Evolutionary conservation across 306 rosid species (phyloP).

Genomic region (Carpinus viminea): DNA sequence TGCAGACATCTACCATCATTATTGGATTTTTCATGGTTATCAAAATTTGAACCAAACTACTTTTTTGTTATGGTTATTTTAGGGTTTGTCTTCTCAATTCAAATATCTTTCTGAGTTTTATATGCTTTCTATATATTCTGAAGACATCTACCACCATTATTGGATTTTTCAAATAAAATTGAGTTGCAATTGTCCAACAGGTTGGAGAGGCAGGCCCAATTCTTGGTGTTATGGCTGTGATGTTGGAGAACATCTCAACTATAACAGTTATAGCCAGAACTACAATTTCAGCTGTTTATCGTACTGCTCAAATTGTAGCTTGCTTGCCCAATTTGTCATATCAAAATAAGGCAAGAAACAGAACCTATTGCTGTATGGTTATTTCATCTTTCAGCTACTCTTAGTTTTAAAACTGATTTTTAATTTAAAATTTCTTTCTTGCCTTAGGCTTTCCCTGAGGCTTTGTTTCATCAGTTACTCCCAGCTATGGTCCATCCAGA

Average conservation of each 20-base stretch:
- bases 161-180: constrained; percentile 21
- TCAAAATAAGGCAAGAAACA: constrained; percentile 77
- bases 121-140: not conserved
- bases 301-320: constrained; percentile 83
- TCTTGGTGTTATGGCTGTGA: constrained; percentile 84
- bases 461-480: constrained; percentile 88
- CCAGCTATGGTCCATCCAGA: constrained; percentile 92
- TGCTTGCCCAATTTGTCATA: constrained; percentile 67
- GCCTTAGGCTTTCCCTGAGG: constrained; percentile 86
- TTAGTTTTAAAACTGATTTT: constrained; percentile 33
- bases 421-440: constrained; percentile 29
- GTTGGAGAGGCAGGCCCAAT: constrained; percentile 88
- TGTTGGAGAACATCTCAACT: constrained; percentile 77
- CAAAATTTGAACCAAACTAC: constrained; percentile 21
- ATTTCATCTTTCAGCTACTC: constrained; percentile 22
- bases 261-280: constrained; percentile 66
- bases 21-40: constrained; percentile 8
- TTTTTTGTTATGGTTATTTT: constrained; percentile 1
- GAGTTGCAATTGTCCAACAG: constrained; percentile 50
- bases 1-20: constrained; percentile 5
- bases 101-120: not conserved
- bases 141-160: not conserved
- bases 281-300: constrained; percentile 66
- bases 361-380: constrained; percentile 21
- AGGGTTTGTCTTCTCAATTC: constrained; percentile 18